These are phyloP conservation scores for Gossypium lobatum DNA, from an alignment of 441 rosid species.

Conservation along the genomic window DNA sequence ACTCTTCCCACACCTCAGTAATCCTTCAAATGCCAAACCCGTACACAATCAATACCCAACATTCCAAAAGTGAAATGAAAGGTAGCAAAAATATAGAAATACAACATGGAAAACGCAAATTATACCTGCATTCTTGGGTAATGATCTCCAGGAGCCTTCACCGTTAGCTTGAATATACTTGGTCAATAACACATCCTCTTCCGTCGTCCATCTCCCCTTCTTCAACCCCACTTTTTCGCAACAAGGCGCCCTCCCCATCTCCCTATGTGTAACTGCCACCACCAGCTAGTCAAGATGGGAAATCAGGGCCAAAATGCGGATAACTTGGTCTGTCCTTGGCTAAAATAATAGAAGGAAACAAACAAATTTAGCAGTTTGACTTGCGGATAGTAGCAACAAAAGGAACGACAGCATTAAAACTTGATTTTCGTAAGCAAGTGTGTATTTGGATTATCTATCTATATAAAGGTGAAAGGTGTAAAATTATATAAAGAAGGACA, in stretches of 20 bases:
- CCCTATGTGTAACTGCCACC: neutral
- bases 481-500: neutral
- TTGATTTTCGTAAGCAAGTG: neutral
- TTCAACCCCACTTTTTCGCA: conserved; percentile 80
- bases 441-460: neutral
- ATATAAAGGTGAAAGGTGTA: neutral
- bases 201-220: conserved; percentile 82
- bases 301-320: neutral
- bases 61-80: neutral
- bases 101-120: neutral
- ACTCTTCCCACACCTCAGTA: conserved; percentile 84
- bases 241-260: conserved; percentile 90
- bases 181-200: conserved; percentile 60
- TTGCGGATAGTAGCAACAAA: neutral
- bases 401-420: neutral
- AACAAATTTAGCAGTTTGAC: neutral
- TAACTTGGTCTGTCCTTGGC: neutral
- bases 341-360: neutral
- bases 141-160: conserved; percentile 84
- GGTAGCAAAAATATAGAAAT: neutral
- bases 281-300: neutral
- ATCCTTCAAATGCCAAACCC: conserved; percentile 31
- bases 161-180: conserved; percentile 65
- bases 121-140: conserved; percentile 78
- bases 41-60: neutral